Evolutionary conservation across 2,329 filamentous ascomycete species (phyloP).

Genomic region (Cladosporium austrohemisphaericum): DNA sequence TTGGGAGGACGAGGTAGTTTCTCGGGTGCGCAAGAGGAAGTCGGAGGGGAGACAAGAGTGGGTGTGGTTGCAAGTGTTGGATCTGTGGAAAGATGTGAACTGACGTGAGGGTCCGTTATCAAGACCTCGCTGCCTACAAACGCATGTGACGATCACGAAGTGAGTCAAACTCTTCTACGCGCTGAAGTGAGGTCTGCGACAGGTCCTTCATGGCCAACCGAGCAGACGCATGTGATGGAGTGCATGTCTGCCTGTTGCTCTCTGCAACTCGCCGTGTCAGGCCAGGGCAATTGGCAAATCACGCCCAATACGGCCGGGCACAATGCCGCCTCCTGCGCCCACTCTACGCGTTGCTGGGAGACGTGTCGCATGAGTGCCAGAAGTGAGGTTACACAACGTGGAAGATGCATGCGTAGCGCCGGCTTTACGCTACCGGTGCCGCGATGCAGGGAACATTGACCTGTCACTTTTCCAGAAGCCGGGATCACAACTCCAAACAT

Average conservation of each 20-base stretch:
- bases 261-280: constrained; percentile 1
- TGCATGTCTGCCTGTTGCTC: constrained; percentile 13
- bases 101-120: neutral
- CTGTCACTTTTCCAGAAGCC: constrained; percentile 2
- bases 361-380: neutral
- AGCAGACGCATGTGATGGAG: neutral
- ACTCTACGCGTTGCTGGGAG: neutral
- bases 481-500: too few species aligned
- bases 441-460: constrained; percentile 3
- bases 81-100: neutral
- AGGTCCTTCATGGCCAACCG: neutral
- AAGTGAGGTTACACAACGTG: neutral
- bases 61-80: neutral
- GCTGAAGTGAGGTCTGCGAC: constrained; percentile 4
- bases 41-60: neutral
- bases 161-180: neutral
- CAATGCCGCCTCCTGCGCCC: neutral
- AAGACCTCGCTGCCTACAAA: neutral
- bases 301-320: neutral
- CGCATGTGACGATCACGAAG: neutral
- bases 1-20: neutral
- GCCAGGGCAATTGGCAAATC: neutral
- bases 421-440: neutral
- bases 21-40: neutral
- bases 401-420: neutral